These are phyloP conservation scores for Apiotrichum laibachii DNA, from an alignment of 1,284 basidiomycete genomes.

Conservation along the genomic window DNA sequence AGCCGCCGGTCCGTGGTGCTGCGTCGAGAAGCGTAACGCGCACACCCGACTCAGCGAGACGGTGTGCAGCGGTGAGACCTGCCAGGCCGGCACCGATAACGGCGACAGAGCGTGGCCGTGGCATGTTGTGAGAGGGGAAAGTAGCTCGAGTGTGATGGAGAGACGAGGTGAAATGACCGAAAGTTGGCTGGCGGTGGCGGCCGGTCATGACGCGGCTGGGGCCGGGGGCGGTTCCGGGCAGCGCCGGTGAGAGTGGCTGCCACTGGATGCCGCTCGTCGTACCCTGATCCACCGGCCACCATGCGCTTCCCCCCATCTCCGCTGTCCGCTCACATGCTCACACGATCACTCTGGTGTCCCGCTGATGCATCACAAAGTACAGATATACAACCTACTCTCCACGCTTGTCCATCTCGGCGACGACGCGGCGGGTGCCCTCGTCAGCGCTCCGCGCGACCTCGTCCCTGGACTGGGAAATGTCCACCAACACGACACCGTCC, in stretches of 20 bases:
- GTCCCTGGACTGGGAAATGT: slow-evolving; percentile 59
- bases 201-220: background rate
- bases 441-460: slow-evolving; percentile 58
- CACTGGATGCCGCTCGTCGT: too few species aligned
- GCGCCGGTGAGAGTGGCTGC: too few species aligned
- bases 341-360: too few species aligned
- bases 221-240: background rate
- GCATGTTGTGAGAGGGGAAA: background rate
- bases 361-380: too few species aligned
- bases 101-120: slow-evolving; percentile 31
- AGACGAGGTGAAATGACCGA: background rate
- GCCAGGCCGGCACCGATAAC: slow-evolving; percentile 49
- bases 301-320: too few species aligned
- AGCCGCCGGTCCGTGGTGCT: slow-evolving; percentile 61
- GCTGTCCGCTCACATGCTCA: too few species aligned
- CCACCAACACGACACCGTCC: slow-evolving; percentile 65
- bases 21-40: slow-evolving; percentile 15
- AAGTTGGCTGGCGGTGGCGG: background rate
- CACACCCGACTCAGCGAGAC: slow-evolving; percentile 25
- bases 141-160: background rate
- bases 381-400: slow-evolving; percentile 10
- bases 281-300: too few species aligned
- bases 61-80: slow-evolving; percentile 46
- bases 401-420: slow-evolving; percentile 23
- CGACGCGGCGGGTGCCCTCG: slow-evolving; percentile 35